Evolutionary conservation across 208 protist genomes (phyloP).

Genomic region (Naegleria fowleri): DNA sequence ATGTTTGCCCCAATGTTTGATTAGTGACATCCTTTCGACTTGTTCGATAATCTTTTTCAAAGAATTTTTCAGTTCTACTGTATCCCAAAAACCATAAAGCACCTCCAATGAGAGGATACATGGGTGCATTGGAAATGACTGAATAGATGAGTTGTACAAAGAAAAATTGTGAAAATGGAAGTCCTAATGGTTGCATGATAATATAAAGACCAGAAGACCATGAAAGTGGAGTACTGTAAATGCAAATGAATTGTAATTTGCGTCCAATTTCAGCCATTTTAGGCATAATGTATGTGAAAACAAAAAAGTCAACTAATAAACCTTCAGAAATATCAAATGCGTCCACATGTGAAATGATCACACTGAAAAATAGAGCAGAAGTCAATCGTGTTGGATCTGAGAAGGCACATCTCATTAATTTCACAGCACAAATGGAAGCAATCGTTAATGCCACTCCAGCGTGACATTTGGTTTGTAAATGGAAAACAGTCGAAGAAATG

Average conservation of each 20-base stretch:
- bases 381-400: neutral
- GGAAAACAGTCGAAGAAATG: neutral
- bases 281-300: neutral
- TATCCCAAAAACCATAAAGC: neutral
- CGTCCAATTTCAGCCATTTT: neutral
- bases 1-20: neutral
- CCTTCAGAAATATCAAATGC: neutral
- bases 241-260: neutral
- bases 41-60: neutral
- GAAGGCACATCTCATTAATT: neutral
- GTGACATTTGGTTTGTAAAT: neutral
- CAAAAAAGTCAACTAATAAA: conserved; percentile 8
- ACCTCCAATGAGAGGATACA: conserved; percentile 24
- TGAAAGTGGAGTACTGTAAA: conserved; percentile 14
- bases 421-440: neutral
- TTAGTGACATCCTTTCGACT: conserved; percentile 6
- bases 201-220: neutral
- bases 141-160: neutral
- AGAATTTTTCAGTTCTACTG: neutral
- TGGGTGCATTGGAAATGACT: neutral
- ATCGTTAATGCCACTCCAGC: neutral
- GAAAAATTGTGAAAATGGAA: neutral
- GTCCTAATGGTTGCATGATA: neutral
- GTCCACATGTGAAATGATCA: neutral
- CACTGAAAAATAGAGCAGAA: neutral